Conservation (phyloP, 2,329 filamentous ascomycete species). For the Colletotrichum karsti region DNA sequence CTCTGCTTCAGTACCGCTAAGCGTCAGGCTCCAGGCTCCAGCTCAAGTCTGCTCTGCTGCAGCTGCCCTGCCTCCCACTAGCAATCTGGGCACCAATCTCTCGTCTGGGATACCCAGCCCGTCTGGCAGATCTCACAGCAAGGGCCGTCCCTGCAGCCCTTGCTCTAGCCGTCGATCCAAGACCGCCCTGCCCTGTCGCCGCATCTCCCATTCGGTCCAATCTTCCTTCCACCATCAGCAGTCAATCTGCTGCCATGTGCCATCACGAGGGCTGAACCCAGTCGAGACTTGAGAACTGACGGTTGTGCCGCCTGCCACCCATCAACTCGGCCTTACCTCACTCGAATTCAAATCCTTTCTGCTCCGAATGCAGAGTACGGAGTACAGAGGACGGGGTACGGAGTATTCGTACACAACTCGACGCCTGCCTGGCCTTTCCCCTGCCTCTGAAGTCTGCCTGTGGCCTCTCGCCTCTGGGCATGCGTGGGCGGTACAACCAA, state of each 20-base stretch:
- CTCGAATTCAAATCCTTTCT: background rate
- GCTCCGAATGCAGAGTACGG: background rate
- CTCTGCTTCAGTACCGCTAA: too few relatives aligned
- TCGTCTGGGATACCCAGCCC: slow-evolving; percentile 5
- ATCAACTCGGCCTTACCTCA: too few relatives aligned
- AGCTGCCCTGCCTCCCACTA: slow-evolving; percentile 1
- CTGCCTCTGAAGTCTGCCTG: too few relatives aligned
- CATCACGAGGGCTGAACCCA: too few relatives aligned
- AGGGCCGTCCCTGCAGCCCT: slow-evolving; percentile 22
- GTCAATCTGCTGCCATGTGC: too few relatives aligned
- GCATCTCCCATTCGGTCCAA: too few relatives aligned
- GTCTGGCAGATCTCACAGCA: slow-evolving; percentile 9
- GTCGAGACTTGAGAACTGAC: too few relatives aligned
- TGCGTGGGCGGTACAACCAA: background rate
- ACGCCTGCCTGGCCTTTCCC: background rate
- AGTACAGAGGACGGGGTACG: too few relatives aligned
- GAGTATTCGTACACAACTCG: background rate
- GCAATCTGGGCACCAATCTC: background rate
- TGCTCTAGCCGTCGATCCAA: slow-evolving; percentile 29
- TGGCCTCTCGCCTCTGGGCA: background rate
- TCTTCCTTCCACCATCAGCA: too few relatives aligned
- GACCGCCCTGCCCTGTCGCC: background rate
- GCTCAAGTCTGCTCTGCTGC: too few relatives aligned
- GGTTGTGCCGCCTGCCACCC: too few relatives aligned
- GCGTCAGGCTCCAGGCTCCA: too few relatives aligned